A percentile compares a stretch with the other conserved stretches of the same genome.
Conservation (phyloP, 768 basidiomycete genomes). For the Boletus tylopilopsis region DNA sequence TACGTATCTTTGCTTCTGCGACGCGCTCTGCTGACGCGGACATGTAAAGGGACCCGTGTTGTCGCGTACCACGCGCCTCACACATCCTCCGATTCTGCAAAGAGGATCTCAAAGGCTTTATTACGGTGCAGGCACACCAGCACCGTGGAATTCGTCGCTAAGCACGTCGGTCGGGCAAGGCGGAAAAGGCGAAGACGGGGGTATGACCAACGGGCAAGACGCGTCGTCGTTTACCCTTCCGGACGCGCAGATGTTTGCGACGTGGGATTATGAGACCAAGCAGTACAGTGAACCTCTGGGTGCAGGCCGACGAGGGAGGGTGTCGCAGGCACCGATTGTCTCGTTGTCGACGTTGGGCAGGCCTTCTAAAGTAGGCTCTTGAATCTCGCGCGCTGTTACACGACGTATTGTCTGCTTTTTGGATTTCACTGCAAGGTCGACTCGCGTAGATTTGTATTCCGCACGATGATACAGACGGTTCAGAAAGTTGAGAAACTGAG, state of each 20-base stretch:
- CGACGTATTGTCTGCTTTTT: no score
- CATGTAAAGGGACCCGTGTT: conserved; percentile 50
- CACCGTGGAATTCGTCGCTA: conserved; percentile 43
- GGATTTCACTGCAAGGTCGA: no score
- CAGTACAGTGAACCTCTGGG: conserved; percentile 36
- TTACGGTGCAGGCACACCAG: conserved; percentile 39
- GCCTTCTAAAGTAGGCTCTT: conserved; percentile 22
- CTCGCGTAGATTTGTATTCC: no score
- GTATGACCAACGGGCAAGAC: conserved; percentile 20
- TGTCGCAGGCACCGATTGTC: conserved; percentile 11
- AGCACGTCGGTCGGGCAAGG: conserved; percentile 11
- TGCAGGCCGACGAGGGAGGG: conserved; percentile 28
- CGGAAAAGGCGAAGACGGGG: conserved; percentile 25
- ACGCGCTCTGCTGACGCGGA: neutral
- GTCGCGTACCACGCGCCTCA: conserved; percentile 56
- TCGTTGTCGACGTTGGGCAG: conserved; percentile 20
- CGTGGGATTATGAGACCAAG: conserved; percentile 49
- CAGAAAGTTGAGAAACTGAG: no score
- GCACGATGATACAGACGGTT: no score
- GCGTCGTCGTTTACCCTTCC: conserved; percentile 35
- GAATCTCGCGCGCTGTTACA: no score
- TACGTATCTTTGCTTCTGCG: conserved; percentile 33
- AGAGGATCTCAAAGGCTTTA: conserved; percentile 40
- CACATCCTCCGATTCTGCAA: conserved; percentile 61
- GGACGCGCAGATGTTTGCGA: conserved; percentile 47